These are phyloP conservation scores for Hansenula lynferdii DNA, from an alignment of 1,139 yeast species.

Conservation along the genomic window DNA sequence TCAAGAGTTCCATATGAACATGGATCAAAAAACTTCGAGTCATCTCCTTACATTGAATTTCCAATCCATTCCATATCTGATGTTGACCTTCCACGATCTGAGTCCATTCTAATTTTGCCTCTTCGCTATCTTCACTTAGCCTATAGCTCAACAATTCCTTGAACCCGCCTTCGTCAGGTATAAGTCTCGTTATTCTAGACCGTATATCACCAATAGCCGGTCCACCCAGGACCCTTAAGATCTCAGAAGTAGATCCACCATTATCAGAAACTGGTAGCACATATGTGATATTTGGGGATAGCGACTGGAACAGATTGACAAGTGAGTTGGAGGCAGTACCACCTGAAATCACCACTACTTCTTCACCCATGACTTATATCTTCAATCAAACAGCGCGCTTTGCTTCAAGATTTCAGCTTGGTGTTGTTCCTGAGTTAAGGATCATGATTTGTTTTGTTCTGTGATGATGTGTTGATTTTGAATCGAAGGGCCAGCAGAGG, in stretches of 20 bases:
- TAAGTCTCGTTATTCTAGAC: conserved; percentile 72
- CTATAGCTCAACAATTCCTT: conserved; percentile 54
- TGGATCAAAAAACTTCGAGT: conserved; percentile 74
- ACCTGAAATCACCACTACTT: conserved; percentile 52
- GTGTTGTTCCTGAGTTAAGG: too few relatives aligned
- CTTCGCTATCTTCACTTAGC: conserved; percentile 43
- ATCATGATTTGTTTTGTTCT: too few relatives aligned
- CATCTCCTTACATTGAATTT: conserved; percentile 65
- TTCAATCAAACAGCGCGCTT: too few relatives aligned
- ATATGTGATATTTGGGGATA: conserved; percentile 48
- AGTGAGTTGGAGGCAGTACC: conserved; percentile 75
- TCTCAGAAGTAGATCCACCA: conserved; percentile 93
- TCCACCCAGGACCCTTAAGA: conserved; percentile 86
- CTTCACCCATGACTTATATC: conserved; percentile 4
- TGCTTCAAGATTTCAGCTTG: too few relatives aligned
- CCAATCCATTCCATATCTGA: conserved; percentile 56
- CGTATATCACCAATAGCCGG: conserved; percentile 94
- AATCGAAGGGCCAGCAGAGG: too few relatives aligned
- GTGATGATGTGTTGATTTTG: too few relatives aligned
- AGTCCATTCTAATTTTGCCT: conserved; percentile 73
- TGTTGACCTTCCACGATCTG: conserved; percentile 78
- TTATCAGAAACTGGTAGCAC: conserved; percentile 85
- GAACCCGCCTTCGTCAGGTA: conserved; percentile 41
- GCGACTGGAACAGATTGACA: conserved; percentile 44
- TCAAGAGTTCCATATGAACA: conserved; percentile 71